Base-by-base conservation (phyloP, 2,329 filamentous ascomycete genomes). In the Colletotrichum nymphaeae region DNA sequence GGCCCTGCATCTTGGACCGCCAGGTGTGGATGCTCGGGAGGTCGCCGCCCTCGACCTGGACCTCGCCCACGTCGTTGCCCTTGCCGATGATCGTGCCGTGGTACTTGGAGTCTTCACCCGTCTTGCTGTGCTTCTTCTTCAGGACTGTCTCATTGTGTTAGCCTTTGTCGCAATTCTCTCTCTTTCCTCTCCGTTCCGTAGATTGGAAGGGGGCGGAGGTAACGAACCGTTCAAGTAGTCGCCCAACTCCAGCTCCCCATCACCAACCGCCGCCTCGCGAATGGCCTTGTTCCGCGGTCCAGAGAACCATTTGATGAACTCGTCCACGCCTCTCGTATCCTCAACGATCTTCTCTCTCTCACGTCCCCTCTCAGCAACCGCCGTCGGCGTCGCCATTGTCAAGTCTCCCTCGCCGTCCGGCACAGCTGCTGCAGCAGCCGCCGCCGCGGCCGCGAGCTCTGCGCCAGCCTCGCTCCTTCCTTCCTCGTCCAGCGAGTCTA, bases 81-180 rank as follows among this genome's bases (percentile, higher is more conserved):
- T 92, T 92, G 4, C 96, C 96, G 12, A 98, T 86, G 0, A 97
- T 89, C 0, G 96, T 98, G 35, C 94, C 95, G 76, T 93, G 91
- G 81, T 95, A 97, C 78, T 96, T 93, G 11, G 93, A 92, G 79
- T 97, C 95, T 78, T 97, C 95, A 75, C 93, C 94, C 1, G 93
- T 94, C 78, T 97, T 97, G 84, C 93, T 95, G 82, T 97, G 94
- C 80, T 97, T 98, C 84, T 95, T 97, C 83, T 97, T 98, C 55
- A 98, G 85, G 5, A 92, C 93, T 94, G 76, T 19, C 32, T 65
- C 53, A 14, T 8, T 16, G 19, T 3, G 37, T 5, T 4, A n/a
- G n/a, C 26, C n/a, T 74, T 28, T 53, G 56, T 30, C 30, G 42
- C 8, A 19, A 49, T 3, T 19, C 14, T 28, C 14, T 28, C 55